These are phyloP conservation scores for Schizothecium vesticola DNA, from an alignment of 495 filamentous ascomycete genomes.

Conservation along the genomic window DNA sequence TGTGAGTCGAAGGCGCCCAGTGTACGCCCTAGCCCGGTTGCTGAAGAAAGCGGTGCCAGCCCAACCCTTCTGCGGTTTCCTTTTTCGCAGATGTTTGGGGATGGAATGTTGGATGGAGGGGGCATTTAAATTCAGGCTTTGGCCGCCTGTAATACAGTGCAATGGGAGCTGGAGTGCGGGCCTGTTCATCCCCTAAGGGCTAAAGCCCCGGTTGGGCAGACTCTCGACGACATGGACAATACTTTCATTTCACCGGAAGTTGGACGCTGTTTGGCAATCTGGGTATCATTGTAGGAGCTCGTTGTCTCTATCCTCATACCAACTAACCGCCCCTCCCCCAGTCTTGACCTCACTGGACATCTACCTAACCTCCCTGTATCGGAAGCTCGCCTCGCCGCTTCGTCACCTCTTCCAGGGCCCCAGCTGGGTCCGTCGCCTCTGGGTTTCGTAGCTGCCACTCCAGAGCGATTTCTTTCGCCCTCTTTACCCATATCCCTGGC, in stretches of 20 bases:
- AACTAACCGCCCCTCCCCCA: no score
- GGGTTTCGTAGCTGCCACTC: constrained; percentile 85
- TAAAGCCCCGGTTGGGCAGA: not conserved
- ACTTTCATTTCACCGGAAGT: not conserved
- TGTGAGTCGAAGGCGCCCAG: not conserved
- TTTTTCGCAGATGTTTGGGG: not conserved
- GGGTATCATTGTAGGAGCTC: not conserved
- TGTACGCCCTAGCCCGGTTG: not conserved
- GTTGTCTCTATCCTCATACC: not conserved
- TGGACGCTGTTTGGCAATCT: not conserved
- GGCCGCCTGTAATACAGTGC: no score
- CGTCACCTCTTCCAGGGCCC: constrained; percentile 60
- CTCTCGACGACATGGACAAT: not conserved
- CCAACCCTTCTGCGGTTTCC: not conserved
- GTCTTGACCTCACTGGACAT: no score
- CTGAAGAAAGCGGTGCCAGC: not conserved
- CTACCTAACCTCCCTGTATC: constrained; percentile 23
- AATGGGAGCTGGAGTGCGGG: no score
- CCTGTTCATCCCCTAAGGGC: no score
- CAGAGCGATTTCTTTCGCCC: constrained; percentile 64
- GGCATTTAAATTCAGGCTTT: no score
- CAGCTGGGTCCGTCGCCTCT: constrained; percentile 50
- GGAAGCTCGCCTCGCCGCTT: constrained; percentile 52
- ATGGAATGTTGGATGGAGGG: not conserved
- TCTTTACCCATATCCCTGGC: constrained; percentile 73